phyloP scores from a whole-genome alignment of 306 rosid genomes.

The Hippophae rhamnoides region DNA sequence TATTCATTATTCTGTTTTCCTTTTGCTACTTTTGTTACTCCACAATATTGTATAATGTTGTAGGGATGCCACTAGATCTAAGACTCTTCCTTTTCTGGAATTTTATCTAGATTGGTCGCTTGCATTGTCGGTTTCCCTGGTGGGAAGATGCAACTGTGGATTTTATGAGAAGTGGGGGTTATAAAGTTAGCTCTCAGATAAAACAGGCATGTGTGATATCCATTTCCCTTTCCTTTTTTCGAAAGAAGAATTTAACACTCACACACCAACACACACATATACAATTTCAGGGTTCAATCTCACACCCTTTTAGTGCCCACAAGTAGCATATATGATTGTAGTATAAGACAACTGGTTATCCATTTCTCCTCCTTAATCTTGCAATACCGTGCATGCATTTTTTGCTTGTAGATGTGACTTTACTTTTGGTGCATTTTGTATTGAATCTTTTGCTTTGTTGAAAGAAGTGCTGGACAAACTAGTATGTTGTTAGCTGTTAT shows the following conservation, averaged over 20 bases:
- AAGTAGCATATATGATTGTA: too few species aligned
- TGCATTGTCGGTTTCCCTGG: slow-evolving; percentile 82
- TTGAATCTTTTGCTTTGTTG: not conserved
- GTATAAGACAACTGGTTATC: not conserved
- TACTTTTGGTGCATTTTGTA: not conserved
- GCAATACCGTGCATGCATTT: not conserved
- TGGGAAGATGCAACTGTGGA: slow-evolving; percentile 80
- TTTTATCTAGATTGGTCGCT: slow-evolving; percentile 55
- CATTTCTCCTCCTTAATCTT: not conserved
- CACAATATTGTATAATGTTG: slow-evolving; percentile 6
- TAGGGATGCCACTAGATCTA: slow-evolving; percentile 10
- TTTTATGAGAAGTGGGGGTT: slow-evolving; percentile 85
- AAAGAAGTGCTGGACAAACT: too few species aligned
- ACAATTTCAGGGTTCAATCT: too few species aligned
- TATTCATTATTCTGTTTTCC: not conserved
- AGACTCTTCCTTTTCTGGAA: slow-evolving; percentile 11
- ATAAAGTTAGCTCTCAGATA: slow-evolving; percentile 49
- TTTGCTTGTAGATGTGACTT: not conserved
- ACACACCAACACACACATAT: too few species aligned
- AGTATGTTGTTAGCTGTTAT: too few species aligned
- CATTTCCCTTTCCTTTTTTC: not conserved
- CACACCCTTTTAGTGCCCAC: too few species aligned
- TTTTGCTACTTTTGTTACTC: not conserved
- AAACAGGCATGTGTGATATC: slow-evolving; percentile 38
- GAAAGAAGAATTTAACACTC: too few species aligned